These are phyloP conservation scores for Microcera coccophila DNA, from an alignment of 2,329 filamentous ascomycete genomes.

Conservation along the genomic window DNA sequence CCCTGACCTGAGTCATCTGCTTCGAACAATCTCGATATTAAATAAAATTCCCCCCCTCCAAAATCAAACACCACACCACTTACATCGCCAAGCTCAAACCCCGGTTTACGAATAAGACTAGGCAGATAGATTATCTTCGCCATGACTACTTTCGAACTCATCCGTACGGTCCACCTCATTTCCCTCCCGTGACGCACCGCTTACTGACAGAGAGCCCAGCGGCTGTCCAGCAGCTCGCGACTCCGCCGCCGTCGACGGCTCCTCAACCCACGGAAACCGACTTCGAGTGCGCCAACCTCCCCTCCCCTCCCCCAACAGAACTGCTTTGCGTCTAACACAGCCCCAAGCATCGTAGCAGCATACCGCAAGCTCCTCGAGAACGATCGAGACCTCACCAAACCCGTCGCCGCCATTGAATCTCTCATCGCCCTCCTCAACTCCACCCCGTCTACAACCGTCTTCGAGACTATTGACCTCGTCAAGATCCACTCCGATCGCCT, in stretches of 20 bases:
- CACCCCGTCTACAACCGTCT: constrained; percentile 78
- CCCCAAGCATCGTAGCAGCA: constrained; percentile 49
- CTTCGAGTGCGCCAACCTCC: constrained; percentile 28
- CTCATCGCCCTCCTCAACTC: constrained; percentile 81
- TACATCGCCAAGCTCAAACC: too few species aligned
- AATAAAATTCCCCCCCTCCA: too few species aligned
- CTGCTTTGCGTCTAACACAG: constrained; percentile 1
- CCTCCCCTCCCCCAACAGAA: not conserved
- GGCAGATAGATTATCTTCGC: too few species aligned
- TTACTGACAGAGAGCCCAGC: too few species aligned
- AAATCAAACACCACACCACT: too few species aligned
- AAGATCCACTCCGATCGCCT: constrained; percentile 72
- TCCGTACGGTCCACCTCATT: too few species aligned
- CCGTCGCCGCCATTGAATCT: constrained; percentile 88
- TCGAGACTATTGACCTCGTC: constrained; percentile 86
- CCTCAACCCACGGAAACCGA: constrained; percentile 11
- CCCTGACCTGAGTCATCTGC: too few species aligned
- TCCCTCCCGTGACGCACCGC: too few species aligned
- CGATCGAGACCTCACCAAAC: constrained; percentile 88
- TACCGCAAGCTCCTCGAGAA: constrained; percentile 53
- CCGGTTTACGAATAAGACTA: too few species aligned
- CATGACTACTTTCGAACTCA: too few species aligned
- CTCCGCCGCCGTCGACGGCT: not conserved
- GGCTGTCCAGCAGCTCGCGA: constrained; percentile 18
- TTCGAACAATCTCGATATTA: too few species aligned